Base-by-base conservation (phyloP, 768 basidiomycete genomes). In the Psilocybe cyanescens region DNA sequence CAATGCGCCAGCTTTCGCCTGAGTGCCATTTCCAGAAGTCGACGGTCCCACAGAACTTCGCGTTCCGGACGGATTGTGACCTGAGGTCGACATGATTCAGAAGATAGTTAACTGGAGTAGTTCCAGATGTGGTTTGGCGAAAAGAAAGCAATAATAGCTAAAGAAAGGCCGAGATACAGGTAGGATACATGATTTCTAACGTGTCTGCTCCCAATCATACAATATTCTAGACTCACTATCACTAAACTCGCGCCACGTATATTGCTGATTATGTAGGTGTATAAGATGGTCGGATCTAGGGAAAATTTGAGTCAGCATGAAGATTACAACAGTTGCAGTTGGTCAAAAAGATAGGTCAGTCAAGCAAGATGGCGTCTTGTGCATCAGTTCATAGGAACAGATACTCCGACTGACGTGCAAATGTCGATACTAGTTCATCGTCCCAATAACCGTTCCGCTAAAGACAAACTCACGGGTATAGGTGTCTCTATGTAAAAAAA, bases 371-470 rank as follows among this genome's bases (percentile, higher is more conserved):
- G 76, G 55, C 81, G 74, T 82, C 83, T 64, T 77, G 41, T 68
- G 65, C 67, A 67, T 67, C 65, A 62, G 69, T 59, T 67, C 61
- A 59, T 55, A 66, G 70, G 68, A 68, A 65, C 64, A 55, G 61
- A 63, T 65, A 69, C 70, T 84, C 81, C 55, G 83, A 84, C 85
- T 86, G 85, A 86, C 85, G 83, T 86, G 85, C 85, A 86, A 86
- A 86, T 77, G 72, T 76, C 72, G 68, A 62, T 62, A 68, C 74
- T 57, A 71, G 69, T 61, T 85, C 84, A 77, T 85, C 83, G 68
- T 73, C 54, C 24, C 48, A 55, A 49, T 35, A 55, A 47, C 41
- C 14, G 24, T 39, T 28, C 5, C 58, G 14, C 33, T 4, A 41
- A 17, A 53, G 30, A 44, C 37, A 49, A n/a, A 65, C 64, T 59